Evolutionary conservation across 1,284 basidiomycete genomes (phyloP), one percentile per base, ranked within the genome.

Genomic region (Coniophora puteana): DNA sequence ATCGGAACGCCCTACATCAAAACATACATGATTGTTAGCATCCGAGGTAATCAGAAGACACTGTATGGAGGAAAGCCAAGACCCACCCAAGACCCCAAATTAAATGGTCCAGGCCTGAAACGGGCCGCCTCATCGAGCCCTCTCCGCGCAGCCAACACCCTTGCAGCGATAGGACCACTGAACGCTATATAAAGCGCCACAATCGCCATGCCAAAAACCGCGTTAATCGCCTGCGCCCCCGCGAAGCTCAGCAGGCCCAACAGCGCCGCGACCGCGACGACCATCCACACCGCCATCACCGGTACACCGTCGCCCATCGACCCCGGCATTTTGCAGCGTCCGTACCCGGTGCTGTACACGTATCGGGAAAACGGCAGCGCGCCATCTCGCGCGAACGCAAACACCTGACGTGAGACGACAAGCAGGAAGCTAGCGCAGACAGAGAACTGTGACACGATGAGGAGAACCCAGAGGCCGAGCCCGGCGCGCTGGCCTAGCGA

Each of bases 271-370:
- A 64, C 44, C n/a, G 62, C 38, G 0, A 71, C 77, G 10, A 69
- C 68, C 46, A 76, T 83, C 69, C 76, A 76, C 12, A 85, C 83
- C 4, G 78, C 74, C 54, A 84, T 81, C 11, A 84, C 74, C 0
- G 84, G 84, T 4, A 84, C 82, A 31, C 71, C 65, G 1, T 82
- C 85, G 51, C 85, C 84, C 69, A 89, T 80, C n/a, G n/a, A n/a
- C n/a, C n/a, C n/a, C n/a, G 23, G 16, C 5, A 8, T 8, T 35
- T 35, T 35, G 23, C 23, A 21, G 17, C 17, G n/a, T n/a, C n/a
- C 50, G 3, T 29, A 11, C 20, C 60, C 58, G 8, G 60, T 40
- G 31, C 75, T 68, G 52, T 87, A 87, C 3, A 89, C 66, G 61
- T 71, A 78, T 10, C 56, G 57, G 1, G 85, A 89, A 50, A 89